These are phyloP conservation scores for Solanum clarkiae DNA, from an alignment of 257 asterid genomes.

Conservation along the genomic window DNA sequence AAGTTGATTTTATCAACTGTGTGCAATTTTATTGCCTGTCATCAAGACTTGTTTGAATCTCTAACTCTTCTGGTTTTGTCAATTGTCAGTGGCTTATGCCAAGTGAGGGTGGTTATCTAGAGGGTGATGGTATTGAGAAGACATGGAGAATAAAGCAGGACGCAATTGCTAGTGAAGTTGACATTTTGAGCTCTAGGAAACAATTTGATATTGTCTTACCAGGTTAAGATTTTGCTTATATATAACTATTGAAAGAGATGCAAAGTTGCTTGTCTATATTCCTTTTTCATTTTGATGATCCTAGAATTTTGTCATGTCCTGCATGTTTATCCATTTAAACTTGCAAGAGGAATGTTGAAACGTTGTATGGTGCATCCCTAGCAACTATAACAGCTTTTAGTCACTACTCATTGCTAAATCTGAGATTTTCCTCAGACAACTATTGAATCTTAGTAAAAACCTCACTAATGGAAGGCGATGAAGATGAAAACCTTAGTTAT, in stretches of 20 bases:
- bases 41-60: background rate
- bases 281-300: background rate
- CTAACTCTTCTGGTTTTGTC: slow-evolving; percentile 1
- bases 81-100: slow-evolving; percentile 87
- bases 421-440: background rate
- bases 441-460: background rate
- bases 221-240: slow-evolving; percentile 36
- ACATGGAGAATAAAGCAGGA: slow-evolving; percentile 80
- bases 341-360: background rate
- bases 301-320: background rate
- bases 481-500: background rate
- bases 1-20: background rate
- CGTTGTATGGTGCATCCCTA: background rate
- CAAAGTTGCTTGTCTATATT: background rate
- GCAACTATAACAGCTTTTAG: background rate
- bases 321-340: background rate
- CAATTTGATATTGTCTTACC: slow-evolving; percentile 88
- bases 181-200: slow-evolving; percentile 56
- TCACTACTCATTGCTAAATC: background rate
- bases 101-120: slow-evolving; percentile 72
- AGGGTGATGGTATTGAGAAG: slow-evolving; percentile 80
- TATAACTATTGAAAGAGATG: background rate
- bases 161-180: slow-evolving; percentile 62
- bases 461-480: background rate
- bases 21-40: background rate